These are phyloP conservation scores for Vinca minor DNA, from an alignment of 257 asterid genomes.

Conservation along the genomic window DNA sequence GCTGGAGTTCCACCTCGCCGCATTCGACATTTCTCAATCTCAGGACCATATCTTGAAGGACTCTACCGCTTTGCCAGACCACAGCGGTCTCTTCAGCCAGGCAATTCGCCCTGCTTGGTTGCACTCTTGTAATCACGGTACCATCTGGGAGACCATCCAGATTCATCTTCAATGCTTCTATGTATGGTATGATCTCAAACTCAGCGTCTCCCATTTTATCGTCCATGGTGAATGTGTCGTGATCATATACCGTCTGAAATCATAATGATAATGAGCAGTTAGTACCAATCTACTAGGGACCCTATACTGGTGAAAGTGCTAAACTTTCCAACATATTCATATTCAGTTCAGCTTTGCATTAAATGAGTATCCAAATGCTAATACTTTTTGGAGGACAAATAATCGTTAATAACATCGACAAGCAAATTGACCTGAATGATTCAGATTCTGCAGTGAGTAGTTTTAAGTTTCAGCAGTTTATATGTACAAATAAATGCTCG, in stretches of 20 bases:
- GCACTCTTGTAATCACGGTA: slow-evolving; percentile 26
- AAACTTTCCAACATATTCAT: too few relatives aligned
- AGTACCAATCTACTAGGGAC: neutral
- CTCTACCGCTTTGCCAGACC: slow-evolving; percentile 27
- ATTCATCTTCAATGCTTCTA: slow-evolving; percentile 36
- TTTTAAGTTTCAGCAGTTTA: neutral
- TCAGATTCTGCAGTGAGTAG: neutral
- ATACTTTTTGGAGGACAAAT: neutral
- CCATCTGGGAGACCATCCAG: slow-evolving; percentile 28
- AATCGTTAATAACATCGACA: neutral
- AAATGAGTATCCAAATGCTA: neutral
- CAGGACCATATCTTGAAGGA: slow-evolving; percentile 36
- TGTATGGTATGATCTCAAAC: slow-evolving; percentile 29
- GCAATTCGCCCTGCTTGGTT: slow-evolving; percentile 33
- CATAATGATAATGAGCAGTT: neutral
- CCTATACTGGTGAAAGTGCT: neutral
- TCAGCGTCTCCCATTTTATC: slow-evolving; percentile 52
- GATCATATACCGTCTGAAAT: slow-evolving; percentile 43
- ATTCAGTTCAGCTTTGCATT: too few relatives aligned
- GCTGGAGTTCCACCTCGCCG: slow-evolving; percentile 43
- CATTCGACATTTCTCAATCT: slow-evolving; percentile 41
- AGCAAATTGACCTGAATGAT: neutral
- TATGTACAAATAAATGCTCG: neutral
- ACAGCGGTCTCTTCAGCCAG: slow-evolving; percentile 34
- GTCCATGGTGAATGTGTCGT: slow-evolving; percentile 39